Percentiles rank a stretch among this genome's conserved stretches.
These are phyloP conservation scores for Tilletia caries DNA, from an alignment of 1,284 basidiomycete species.

Conservation along the genomic window DNA sequence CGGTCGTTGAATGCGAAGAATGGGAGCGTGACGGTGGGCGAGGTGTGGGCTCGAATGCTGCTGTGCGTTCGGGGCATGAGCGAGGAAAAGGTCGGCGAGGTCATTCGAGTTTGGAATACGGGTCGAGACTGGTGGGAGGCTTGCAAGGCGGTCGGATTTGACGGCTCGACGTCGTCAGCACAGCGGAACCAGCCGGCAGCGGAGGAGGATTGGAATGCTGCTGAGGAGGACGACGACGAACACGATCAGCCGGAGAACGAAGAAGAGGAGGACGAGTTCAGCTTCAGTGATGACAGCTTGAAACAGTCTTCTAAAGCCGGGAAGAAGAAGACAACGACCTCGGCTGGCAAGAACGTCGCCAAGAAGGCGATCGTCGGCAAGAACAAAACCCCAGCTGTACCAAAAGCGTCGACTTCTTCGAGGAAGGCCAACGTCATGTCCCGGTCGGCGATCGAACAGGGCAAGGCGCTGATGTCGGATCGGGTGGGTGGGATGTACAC, in stretches of 20 bases:
- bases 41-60: conserved; percentile 60
- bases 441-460: background rate
- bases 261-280: background rate
- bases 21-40: conserved; percentile 55
- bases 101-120: conserved; percentile 59
- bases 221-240: background rate
- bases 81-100: conserved; percentile 58
- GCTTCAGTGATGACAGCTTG: background rate
- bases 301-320: background rate
- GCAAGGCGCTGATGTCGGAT: background rate
- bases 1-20: conserved; percentile 60
- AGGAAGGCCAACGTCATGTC: too few species aligned
- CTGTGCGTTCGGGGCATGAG: conserved; percentile 59
- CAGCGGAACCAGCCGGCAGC: background rate
- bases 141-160: conserved; percentile 40
- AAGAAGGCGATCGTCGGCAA: background rate
- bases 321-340: background rate
- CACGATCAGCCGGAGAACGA: background rate
- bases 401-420: background rate
- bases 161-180: conserved; percentile 14
- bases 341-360: background rate
- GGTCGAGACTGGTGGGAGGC: conserved; percentile 56
- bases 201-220: background rate
- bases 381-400: background rate
- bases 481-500: background rate